Percentiles rank a stretch among this genome's conserved stretches.
phyloP scores from a whole-genome alignment of 2,329 filamentous ascomycete species.

The Fusarium brachygibbosum region DNA sequence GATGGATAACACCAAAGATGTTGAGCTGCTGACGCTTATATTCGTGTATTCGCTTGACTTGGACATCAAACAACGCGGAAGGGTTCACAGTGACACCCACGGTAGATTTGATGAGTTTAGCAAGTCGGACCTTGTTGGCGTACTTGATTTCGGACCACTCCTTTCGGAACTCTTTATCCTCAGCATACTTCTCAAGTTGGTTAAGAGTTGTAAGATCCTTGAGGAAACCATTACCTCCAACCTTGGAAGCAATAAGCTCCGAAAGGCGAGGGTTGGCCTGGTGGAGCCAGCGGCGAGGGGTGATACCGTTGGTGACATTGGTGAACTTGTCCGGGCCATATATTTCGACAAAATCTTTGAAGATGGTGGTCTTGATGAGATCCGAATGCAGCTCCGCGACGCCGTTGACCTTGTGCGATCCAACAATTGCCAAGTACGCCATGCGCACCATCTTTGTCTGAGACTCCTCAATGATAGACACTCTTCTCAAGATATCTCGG shows the following conservation, averaged over 20 bases:
- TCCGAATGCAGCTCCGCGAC: slow-evolving; percentile 98
- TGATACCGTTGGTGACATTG: slow-evolving; percentile 98
- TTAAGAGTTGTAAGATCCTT: slow-evolving; percentile 90
- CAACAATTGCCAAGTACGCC: slow-evolving; percentile 94
- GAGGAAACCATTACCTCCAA: slow-evolving; percentile 85
- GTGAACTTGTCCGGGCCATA: slow-evolving; percentile 98
- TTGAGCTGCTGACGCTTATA: slow-evolving; percentile 99
- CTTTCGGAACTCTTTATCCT: slow-evolving; percentile 91
- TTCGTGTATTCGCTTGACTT: slow-evolving; percentile 99
- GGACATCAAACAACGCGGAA: slow-evolving; percentile 90
- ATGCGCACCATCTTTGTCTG: slow-evolving; percentile 98
- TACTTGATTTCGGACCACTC: slow-evolving; percentile 98
- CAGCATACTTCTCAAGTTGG: slow-evolving; percentile 84
- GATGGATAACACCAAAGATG: slow-evolving; percentile 97
- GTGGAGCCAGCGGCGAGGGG: slow-evolving; percentile 94
- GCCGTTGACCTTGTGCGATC: slow-evolving; percentile 99
- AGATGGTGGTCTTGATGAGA: slow-evolving; percentile 98
- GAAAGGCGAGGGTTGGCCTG: slow-evolving; percentile 96
- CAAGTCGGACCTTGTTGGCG: slow-evolving; percentile 92
- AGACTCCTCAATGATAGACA: slow-evolving; percentile 98
- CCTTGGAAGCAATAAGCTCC: slow-evolving; percentile 90
- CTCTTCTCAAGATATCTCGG: slow-evolving; percentile 83
- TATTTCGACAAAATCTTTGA: slow-evolving; percentile 97
- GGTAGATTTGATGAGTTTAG: slow-evolving; percentile 88
- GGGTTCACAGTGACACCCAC: slow-evolving; percentile 89